Evolutionary conservation across 169 alveolate species (phyloP).

Genomic region (Eimeria praecox): DNA sequence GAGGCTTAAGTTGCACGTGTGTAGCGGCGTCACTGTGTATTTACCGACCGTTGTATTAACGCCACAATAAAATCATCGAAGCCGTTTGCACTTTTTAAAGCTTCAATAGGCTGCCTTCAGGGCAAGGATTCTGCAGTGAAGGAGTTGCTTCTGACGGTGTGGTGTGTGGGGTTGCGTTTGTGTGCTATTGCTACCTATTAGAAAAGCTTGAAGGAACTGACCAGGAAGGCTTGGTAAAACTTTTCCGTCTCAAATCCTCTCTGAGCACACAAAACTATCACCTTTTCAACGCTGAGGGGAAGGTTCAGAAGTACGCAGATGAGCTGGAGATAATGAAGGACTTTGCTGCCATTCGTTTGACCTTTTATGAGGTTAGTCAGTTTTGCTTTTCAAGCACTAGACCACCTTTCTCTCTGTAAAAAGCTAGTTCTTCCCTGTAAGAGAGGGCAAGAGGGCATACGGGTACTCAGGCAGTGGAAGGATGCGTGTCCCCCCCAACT

Average conservation of each 20-base stretch:
- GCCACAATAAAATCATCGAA: neutral
- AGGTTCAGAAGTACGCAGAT: conserved; percentile 93
- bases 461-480: neutral
- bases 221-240: conserved; percentile 95
- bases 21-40: neutral
- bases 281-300: conserved; percentile 95
- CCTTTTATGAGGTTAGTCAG: conserved; percentile 94
- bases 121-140: neutral
- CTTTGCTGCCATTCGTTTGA: conserved; percentile 95
- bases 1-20: neutral
- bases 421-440: neutral
- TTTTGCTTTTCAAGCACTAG: conserved; percentile 15
- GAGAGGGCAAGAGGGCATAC: neutral
- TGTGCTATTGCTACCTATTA: neutral
- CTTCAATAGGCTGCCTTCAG: neutral
- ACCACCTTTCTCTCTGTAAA: neutral
- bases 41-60: neutral
- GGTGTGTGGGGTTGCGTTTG: neutral
- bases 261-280: conserved; percentile 96
- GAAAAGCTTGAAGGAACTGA: conserved; percentile 84
- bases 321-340: conserved; percentile 96
- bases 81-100: neutral
- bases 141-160: neutral
- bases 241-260: conserved; percentile 93
- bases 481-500: neutral